Base-by-base conservation (phyloP, 768 basidiomycete genomes). In the Tephrocybe sp. region DNA sequence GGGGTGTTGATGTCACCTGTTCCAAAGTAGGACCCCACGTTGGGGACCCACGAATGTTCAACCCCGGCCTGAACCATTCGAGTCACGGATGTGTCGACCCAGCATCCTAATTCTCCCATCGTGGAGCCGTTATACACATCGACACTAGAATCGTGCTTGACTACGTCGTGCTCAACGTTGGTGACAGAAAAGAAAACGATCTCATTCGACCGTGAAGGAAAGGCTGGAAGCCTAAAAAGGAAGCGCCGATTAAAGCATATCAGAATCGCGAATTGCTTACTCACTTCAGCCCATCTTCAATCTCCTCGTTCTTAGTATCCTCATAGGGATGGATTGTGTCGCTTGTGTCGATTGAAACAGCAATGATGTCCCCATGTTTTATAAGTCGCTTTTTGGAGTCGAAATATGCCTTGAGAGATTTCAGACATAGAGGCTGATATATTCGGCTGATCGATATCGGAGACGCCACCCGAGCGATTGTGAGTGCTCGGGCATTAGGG, bases 391-490 rank as follows among this genome's bases (percentile, higher is more conserved):
- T 81, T 1, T 68, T 65, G 0, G 65, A 60, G 26, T 77, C 72
- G 60, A 96, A 92, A 63, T 86, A 81, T 5, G 59, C 45, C 51
- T 83, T 87, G 46, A 97, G 68, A 5, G 81, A 79, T 17, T 72
- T 70, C 20, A 91, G 62, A 60, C 87, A 84, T 5, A 81, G 61
- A 0, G 73, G 61, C 61, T 93, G 88, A 61, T 87, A 86, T 26
- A 68, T 64, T 37, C 83, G 81, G 63, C 83, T 80, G 11, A 76
- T 82, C 1, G 89, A 83, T 48, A 84, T 68, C 1, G 90, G 85
- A 0, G 91, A 90, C 0, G 88, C 83, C 6, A 97, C 74, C n/a
- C 90, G 82, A 1, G 91, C 88, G 45, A 97, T 73, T 1, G 87
- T 89, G 18, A 95, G 69, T 1, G 80, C 71, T 47, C 71, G 73